These are phyloP conservation scores for Marsdenia floribunda DNA, from an alignment of 257 asterid species.

Conservation along the genomic window DNA sequence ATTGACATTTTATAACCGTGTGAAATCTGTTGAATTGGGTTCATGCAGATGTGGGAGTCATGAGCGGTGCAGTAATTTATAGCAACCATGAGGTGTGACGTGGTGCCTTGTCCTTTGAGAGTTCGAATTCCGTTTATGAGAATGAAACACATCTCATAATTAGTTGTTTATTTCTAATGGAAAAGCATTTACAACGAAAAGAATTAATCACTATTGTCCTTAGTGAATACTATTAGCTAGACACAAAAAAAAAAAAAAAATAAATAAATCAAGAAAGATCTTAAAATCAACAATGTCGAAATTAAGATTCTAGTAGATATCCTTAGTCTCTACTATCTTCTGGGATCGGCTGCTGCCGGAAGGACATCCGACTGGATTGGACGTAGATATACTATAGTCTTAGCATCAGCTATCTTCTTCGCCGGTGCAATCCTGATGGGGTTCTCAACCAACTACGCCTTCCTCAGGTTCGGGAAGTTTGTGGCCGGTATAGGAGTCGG, in stretches of 20 bases:
- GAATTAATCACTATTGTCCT: no score
- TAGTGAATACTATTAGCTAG: no score
- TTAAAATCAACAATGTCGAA: slow-evolving; percentile 30
- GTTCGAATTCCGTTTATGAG: no score
- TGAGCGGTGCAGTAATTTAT: slow-evolving; percentile 86
- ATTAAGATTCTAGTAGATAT: slow-evolving; percentile 66
- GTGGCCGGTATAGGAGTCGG: slow-evolving; percentile 91
- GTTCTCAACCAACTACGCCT: slow-evolving; percentile 63
- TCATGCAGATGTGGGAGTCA: slow-evolving; percentile 82
- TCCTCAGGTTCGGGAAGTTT: slow-evolving; percentile 80
- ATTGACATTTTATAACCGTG: no score
- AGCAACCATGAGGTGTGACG: no score
- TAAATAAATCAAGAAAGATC: slow-evolving; percentile 34
- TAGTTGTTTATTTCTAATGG: no score
- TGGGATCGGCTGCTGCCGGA: slow-evolving; percentile 89
- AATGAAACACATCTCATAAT: no score
- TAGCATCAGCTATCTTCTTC: slow-evolving; percentile 75
- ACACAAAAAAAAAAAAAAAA: no score
- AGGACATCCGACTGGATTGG: slow-evolving; percentile 89
- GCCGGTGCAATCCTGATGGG: slow-evolving; percentile 88
- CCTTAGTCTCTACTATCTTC: slow-evolving; percentile 54
- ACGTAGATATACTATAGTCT: slow-evolving; percentile 72
- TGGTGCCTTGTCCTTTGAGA: no score
- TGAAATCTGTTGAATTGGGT: not conserved
- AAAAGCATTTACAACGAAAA: no score